Base-by-base conservation (phyloP, 75 land plant genomes). In the Selaginella tamariscina region DNA sequence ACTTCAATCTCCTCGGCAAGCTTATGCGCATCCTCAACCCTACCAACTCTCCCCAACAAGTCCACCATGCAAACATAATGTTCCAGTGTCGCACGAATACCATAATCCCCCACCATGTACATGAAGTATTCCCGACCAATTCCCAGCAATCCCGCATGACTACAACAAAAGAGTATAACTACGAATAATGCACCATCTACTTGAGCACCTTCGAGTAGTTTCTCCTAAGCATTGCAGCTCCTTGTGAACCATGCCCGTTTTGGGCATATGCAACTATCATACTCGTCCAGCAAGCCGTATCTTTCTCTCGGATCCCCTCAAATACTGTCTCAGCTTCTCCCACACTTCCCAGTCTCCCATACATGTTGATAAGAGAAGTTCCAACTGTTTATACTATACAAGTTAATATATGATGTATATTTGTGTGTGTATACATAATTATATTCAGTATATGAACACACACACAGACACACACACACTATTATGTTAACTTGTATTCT, bases 61-160 rank as follows among this genome's bases (percentile, higher is more conserved):
- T 59, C 62, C 18, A 59, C 62, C 62, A 59, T 59, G 62, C 62
- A 59, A 5, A 59, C 26, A n/a, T 59, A 59, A n/a, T 59, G 62
- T 5, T 59, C 62, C 20, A 49, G 18, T 49, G 11, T 49, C 8
- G 62, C 27, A 2, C 27, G 26, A 59, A n/a, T n/a, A 9, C 62
- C 62, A 5, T 8, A n/a, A 2, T 21, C 26, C 62, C 8, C 62
- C 2, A 59, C 8, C 62, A 59, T 59, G 24, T 9, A 8, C 62
- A 23, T n/a, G 26, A 59, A 59, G 62, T 8, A 59, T 23, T 59
- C 62, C 62, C 26, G 23, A 21, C 62, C 62, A 2, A 9, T 5
- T 5, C 62, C 18, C 62, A n/a, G n/a, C 62, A 59, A 8, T 9
- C 62, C 26, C 27, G 62, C 21, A n/a, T 27, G 62, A 21, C 62